A percentile compares a stretch with the other conserved stretches of the same genome.
These are phyloP conservation scores for Oligophagozyma castellii DNA, from an alignment of 1,139 yeast genomes.

Conservation along the genomic window DNA sequence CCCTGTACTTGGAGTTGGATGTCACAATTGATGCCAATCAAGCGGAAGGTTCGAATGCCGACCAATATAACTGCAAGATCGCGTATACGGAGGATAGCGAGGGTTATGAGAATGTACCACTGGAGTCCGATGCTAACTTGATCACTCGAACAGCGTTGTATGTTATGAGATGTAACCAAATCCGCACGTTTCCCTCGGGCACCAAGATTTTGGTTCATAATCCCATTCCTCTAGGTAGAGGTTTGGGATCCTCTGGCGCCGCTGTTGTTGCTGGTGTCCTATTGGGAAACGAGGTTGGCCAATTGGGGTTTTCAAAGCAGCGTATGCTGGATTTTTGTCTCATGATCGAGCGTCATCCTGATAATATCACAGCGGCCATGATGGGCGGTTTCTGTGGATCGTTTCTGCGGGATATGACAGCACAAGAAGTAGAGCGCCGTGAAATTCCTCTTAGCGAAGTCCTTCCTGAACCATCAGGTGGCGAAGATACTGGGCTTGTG, in stretches of 20 bases:
- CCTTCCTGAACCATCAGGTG: slow-evolving; percentile 65
- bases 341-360: slow-evolving; percentile 97
- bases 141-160: slow-evolving; percentile 89
- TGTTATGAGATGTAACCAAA: slow-evolving; percentile 69
- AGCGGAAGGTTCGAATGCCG: slow-evolving; percentile 35
- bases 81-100: slow-evolving; percentile 57
- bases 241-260: slow-evolving; percentile 96
- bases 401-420: slow-evolving; percentile 65
- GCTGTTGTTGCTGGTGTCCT: slow-evolving; percentile 97
- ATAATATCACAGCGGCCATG: slow-evolving; percentile 97
- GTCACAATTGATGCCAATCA: slow-evolving; percentile 46
- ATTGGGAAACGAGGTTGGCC: slow-evolving; percentile 75
- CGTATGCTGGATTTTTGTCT: slow-evolving; percentile 87
- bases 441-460: slow-evolving; percentile 78
- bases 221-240: slow-evolving; percentile 93
- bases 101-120: slow-evolving; percentile 70
- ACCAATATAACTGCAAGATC: slow-evolving; percentile 57
- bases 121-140: slow-evolving; percentile 61
- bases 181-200: slow-evolving; percentile 65
- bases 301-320: slow-evolving; percentile 55
- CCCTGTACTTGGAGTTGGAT: slow-evolving; percentile 53
- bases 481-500: slow-evolving; percentile 46
- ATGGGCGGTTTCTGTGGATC: slow-evolving; percentile 98
- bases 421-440: slow-evolving; percentile 55
- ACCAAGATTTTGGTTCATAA: slow-evolving; percentile 72